Evolutionary conservation across 2,329 filamentous ascomycete genomes (phyloP), one percentile per base, ranked within the genome.

Genomic region (Pyrenochaeta sp.): DNA sequence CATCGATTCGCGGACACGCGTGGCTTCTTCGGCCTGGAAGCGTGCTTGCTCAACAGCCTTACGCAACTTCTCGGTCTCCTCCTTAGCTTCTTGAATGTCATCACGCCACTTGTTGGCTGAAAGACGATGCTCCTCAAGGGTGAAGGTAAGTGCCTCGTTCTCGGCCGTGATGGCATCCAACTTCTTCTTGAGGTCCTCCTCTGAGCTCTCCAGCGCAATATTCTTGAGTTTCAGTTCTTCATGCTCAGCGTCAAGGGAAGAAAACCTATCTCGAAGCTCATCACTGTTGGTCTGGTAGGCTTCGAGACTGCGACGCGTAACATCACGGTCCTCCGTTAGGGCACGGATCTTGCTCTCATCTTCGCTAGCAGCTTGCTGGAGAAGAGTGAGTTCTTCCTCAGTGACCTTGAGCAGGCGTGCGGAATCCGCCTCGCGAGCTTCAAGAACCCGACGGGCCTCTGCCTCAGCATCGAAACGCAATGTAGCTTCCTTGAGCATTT

Each of bases 11-110:
- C 93, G 90, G 58, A 96, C 86, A 62, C 90, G 88, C 72, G 93
- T 88, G 71, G 92, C 94, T 79, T 97, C 93, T 71, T 95, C 89
- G 42, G 95, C 86, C 73, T 96, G 93, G 45, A 86, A 86, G 61
- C 89, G 88, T 54, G 97, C 83, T 24, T 88, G 89, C 60, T 89
- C 87, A 56, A 96, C 87, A 30, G 89, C 88, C 72, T 86, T 88
- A 67, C 89, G 88, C 55, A 97, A 82, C 64, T 90, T 89, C 75
- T 90, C 91, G 67, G 91, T 68, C 54, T 78, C 75, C 44, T 74
- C 69, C 45, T 75, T 65, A 46, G 82, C 82, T 32, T 84, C 79
- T 48, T 89, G 84, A 9, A 87, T 81, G 58, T 89, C 84, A 44
- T 82, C 78, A 45, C 85, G 84, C 81, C 86, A 87, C 64, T 85